Base-by-base conservation (phyloP, 1,284 basidiomycete genomes). In the Trametes pubescens region DNA sequence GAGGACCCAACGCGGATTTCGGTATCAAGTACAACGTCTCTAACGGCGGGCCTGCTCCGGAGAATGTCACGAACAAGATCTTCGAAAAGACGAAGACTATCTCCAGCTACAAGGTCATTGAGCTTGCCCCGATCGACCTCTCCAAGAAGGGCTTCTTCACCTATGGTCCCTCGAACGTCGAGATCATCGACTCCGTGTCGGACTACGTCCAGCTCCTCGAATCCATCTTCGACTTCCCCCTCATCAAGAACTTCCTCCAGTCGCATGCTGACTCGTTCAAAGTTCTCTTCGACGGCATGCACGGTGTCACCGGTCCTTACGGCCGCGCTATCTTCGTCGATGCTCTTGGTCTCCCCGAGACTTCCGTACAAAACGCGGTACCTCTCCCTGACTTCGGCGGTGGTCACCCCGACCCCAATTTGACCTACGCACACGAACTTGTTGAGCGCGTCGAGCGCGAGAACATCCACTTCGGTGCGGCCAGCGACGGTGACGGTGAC, bases 1-100 rank as follows among this genome's bases (percentile, higher is more conserved):
- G 97, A 67, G 97, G 97, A 49, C 97, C 98, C 32, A 87, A 99
- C 73, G 93, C 94, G 73, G 97, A 99, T 80, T 99, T 99, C 77
- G 97, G 97, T 65, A 98, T 99, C 88, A 99, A 99, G 82, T 99
- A 98, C 84, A 99, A 99, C 82, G 91, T 96, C 62, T 90, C 91
- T 51, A 99, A 99, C 74, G 97, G 97, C 68, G 98, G 97, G 0
- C 97, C 97, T 29, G 97, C 97, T 10, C 96, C 97, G 2, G 97
- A 99, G 81, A 87, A 83, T 69, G 92, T 99, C 62, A 99, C 97
- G 22, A 86, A 99, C 82, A 91, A 90, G 80, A 99, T 99, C 72
- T 98, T 87, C 77, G 93, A 95, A 75, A 90, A 90, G 78, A 96
- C 95, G 63, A 96, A 94, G 84, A 86, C 86, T 44, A 94, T 99